These are phyloP conservation scores for Lavandula angustifolia DNA, from an alignment of 257 asterid species.

Conservation along the genomic window DNA sequence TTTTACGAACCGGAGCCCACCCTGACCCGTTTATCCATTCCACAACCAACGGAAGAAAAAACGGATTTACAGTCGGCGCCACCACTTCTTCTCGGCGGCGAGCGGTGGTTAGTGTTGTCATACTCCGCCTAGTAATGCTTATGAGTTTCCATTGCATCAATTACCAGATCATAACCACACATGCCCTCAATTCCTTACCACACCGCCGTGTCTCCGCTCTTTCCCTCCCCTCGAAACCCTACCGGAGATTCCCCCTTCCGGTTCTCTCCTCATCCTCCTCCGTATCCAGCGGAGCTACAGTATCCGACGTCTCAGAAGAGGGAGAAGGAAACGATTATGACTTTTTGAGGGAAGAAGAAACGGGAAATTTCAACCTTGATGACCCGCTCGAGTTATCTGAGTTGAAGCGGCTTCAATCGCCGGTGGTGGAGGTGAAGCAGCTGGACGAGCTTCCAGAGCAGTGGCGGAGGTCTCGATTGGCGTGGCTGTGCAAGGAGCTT, in stretches of 20 bases:
- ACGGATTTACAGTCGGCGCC: slow-evolving; percentile 18
- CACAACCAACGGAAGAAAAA: background rate
- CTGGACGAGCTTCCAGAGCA: slow-evolving; percentile 89
- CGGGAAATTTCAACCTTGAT: slow-evolving; percentile 47
- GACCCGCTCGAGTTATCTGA: slow-evolving; percentile 60
- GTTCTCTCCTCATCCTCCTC: slow-evolving; percentile 28
- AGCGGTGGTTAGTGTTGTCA: slow-evolving; percentile 11
- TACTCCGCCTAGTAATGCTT: slow-evolving; percentile 50
- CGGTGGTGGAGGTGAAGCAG: slow-evolving; percentile 64
- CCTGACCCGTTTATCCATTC: slow-evolving; percentile 28
- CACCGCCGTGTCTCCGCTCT: slow-evolving; percentile 34
- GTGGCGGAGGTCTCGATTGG: slow-evolving; percentile 92
- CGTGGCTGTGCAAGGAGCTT: slow-evolving; percentile 97
- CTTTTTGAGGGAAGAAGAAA: slow-evolving; percentile 30
- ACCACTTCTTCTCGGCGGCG: slow-evolving; percentile 32
- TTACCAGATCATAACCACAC: slow-evolving; percentile 24
- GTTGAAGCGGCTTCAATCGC: slow-evolving; percentile 60
- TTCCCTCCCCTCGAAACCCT: slow-evolving; percentile 31
- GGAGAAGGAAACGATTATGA: slow-evolving; percentile 27
- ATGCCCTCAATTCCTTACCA: slow-evolving; percentile 26
- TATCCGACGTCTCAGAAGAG: slow-evolving; percentile 29
- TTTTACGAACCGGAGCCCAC: background rate
- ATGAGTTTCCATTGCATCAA: slow-evolving; percentile 39
- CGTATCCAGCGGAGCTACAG: slow-evolving; percentile 30
- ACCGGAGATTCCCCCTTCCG: slow-evolving; percentile 29